These are phyloP conservation scores for Rhizopus sp. DNA, from an alignment of 371 early-diverging fungal species.

Conservation along the genomic window DNA sequence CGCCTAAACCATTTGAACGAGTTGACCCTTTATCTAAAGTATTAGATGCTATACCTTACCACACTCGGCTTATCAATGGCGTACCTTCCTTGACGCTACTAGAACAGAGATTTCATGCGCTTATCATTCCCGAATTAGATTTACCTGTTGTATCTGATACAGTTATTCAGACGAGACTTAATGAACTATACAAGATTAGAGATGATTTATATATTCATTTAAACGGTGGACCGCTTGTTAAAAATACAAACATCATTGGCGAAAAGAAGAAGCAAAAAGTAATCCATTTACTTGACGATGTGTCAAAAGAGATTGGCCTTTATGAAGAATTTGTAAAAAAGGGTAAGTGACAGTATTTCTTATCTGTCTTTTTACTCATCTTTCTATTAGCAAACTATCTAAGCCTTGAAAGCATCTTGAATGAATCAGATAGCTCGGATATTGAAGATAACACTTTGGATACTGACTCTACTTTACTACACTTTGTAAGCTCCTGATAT, in stretches of 20 bases:
- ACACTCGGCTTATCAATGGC: constrained; percentile 58
- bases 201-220: constrained; percentile 62
- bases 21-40: constrained; percentile 41
- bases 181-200: constrained; percentile 61
- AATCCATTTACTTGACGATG: constrained; percentile 58
- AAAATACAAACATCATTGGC: constrained; percentile 30
- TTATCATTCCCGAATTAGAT: constrained; percentile 67
- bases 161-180: constrained; percentile 60
- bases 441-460: constrained; percentile 32
- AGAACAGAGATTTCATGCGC: constrained; percentile 61
- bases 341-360: constrained; percentile 42
- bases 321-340: constrained; percentile 79
- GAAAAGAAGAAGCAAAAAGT: constrained; percentile 52
- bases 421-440: constrained; percentile 50
- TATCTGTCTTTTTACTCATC: constrained; percentile 1
- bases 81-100: constrained; percentile 54
- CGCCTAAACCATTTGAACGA: constrained; percentile 32
- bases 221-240: constrained; percentile 55
- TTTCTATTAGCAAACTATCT: constrained; percentile 44
- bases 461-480: constrained; percentile 37
- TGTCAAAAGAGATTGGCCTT: constrained; percentile 66
- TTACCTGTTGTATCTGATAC: constrained; percentile 65
- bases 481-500: constrained; percentile 34
- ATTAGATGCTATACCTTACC: constrained; percentile 44
- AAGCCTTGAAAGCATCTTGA: constrained; percentile 55